Base-by-base conservation (phyloP, 192 early-diverging fungal species). In the Paraglomus brasilianum region DNA sequence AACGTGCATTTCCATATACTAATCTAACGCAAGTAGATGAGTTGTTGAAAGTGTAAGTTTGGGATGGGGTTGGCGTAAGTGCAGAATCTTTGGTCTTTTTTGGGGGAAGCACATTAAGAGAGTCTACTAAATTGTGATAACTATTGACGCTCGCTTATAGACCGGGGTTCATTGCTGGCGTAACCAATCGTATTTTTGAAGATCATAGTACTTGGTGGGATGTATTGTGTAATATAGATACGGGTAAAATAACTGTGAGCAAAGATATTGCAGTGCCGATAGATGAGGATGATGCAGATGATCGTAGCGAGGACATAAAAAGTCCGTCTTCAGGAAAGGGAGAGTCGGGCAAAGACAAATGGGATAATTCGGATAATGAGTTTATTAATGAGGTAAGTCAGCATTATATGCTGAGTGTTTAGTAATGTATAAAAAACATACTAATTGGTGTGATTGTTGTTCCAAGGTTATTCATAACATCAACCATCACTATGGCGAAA, bases 121-220 rank as follows among this genome's bases (percentile, higher is more conserved):
- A 8, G 30, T 9, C 17, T 39, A 39, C 5, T 2, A 19, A 14
- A 4, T 22, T 21, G 24, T 14, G 38, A 17, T 19, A 30, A 30
- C n/a, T n/a, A n/a, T n/a, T n/a, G n/a, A n/a, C 62, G 14, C n/a
- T 43, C 39, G 77, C 78, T 49, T 45, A 51, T 59, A 86, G 85
- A 63, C 84, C 92, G 19, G 95, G 93, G 6, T 98, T 92, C 76
- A 94, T 98, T 77, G 96, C 96, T 5, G 96, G 96, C 14, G 94
- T 96, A 9, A 96, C 96, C 0, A 96, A 98, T 77, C 92, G 93
- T n/a, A 85, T 91, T 1, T 95, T 97, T 80, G 95, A 96, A 73
- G 92, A 96, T 72, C 89, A 94, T 42, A 83, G 90, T 11, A 80
- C 86, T 56, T 95, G 94, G 93, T 98, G 95, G 94, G 96, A 98